These are phyloP conservation scores for Salix dunnii DNA, from an alignment of 345 rosid genomes.

Conservation along the genomic window DNA sequence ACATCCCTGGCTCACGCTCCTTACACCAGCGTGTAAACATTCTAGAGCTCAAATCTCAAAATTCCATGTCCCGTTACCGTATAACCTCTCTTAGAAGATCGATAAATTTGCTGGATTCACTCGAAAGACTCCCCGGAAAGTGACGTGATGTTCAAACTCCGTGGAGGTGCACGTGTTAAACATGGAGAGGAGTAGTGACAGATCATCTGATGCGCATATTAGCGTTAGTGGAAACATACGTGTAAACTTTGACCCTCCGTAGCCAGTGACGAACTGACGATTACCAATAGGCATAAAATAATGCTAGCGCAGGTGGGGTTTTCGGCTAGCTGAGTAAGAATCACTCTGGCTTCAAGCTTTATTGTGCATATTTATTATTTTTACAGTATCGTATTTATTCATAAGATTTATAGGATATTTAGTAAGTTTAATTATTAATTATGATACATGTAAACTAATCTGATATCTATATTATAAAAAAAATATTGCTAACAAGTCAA, in stretches of 20 bases:
- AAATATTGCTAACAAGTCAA: neutral
- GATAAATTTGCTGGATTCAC: neutral
- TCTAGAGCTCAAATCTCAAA: neutral
- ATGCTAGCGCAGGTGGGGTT: no score
- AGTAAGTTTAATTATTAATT: no score
- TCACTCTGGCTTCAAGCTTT: no score
- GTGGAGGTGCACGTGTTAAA: slow-evolving; percentile 15
- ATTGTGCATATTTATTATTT: no score
- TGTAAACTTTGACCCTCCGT: slow-evolving; percentile 35
- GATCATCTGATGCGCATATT: slow-evolving; percentile 33
- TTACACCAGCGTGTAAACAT: neutral
- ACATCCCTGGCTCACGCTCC: neutral
- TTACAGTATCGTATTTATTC: no score
- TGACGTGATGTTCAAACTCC: neutral
- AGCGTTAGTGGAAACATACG: slow-evolving; percentile 33
- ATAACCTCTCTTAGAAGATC: neutral
- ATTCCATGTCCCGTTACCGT: neutral
- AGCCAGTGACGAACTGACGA: slow-evolving; percentile 33
- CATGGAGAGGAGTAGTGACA: neutral
- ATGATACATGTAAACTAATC: no score
- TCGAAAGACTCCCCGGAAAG: neutral
- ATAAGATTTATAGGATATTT: no score
- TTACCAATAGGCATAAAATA: neutral
- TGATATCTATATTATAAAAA: no score
- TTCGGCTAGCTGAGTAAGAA: no score